Conservation (phyloP, 225 moss, liverwort and hornwort species). For the Thuidium tamariscinum region DNA sequence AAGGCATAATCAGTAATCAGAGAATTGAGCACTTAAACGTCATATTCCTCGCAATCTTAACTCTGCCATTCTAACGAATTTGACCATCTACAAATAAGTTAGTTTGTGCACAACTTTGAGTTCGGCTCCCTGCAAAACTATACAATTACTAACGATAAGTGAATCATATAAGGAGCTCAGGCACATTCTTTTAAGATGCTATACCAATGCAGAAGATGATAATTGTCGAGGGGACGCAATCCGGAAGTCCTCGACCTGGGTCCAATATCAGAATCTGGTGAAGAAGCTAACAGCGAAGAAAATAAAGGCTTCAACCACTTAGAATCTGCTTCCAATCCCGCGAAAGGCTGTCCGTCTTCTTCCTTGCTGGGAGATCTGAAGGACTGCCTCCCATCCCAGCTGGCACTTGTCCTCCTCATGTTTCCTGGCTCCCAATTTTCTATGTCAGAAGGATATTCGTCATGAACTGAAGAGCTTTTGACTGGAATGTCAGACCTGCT, state of each 20-base stretch:
- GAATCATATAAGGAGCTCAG: background rate
- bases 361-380: background rate
- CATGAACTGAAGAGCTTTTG: background rate
- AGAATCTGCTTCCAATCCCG: constrained; percentile 1
- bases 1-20: background rate
- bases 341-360: constrained; percentile 21
- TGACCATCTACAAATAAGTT: background rate
- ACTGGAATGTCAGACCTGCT: background rate
- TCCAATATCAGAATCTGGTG: constrained; percentile 30
- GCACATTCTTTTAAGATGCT: background rate
- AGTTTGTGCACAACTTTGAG: background rate
- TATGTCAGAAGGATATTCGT: constrained; percentile 45
- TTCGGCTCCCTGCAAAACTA: background rate
- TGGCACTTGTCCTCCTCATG: background rate
- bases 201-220: constrained; percentile 17
- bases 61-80: background rate
- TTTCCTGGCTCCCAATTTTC: constrained; percentile 25
- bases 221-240: constrained; percentile 27
- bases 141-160: background rate
- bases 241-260: background rate
- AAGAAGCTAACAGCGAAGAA: constrained; percentile 12
- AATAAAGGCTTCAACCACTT: constrained; percentile 11
- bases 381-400: background rate
- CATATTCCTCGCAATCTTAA: background rate
- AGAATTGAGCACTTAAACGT: background rate